Conservation (phyloP, 495 filamentous ascomycete genomes). For the Pyronema omphalodes region DNA sequence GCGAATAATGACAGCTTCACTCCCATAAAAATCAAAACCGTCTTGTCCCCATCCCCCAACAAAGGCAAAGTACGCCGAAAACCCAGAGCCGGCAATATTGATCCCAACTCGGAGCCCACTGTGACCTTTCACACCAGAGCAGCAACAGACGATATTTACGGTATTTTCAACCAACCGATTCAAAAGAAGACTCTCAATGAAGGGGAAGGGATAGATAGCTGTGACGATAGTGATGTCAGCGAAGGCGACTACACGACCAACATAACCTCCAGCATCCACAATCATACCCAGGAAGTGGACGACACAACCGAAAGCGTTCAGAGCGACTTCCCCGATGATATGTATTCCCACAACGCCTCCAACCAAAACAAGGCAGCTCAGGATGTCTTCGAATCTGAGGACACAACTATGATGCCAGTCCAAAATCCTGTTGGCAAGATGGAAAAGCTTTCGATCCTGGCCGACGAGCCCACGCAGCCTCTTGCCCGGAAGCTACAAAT, state of each 20-base stretch:
- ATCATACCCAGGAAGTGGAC: constrained; percentile 19
- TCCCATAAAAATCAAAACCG: constrained; percentile 22
- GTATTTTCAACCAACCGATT: constrained; percentile 83
- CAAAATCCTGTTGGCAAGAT: neutral
- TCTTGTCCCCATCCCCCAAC: constrained; percentile 22
- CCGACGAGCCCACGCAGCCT: constrained; percentile 20
- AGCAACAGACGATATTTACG: constrained; percentile 92
- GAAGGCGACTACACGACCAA: constrained; percentile 39
- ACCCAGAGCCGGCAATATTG: constrained; percentile 5
- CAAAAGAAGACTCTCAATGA: constrained; percentile 31
- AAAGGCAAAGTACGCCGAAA: constrained; percentile 22
- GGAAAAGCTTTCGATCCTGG: constrained; percentile 9
- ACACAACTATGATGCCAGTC: constrained; percentile 8
- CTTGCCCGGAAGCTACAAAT: constrained; percentile 33
- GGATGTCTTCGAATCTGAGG: constrained; percentile 1
- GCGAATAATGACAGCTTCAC: constrained; percentile 14
- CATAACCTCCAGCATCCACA: neutral
- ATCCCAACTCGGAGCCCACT: constrained; percentile 34
- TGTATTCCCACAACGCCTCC: neutral
- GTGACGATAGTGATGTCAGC: constrained; percentile 46
- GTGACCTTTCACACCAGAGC: constrained; percentile 95
- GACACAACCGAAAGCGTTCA: constrained; percentile 23
- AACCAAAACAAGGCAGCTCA: neutral
- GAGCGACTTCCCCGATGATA: constrained; percentile 24
- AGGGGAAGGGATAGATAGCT: constrained; percentile 27